Base-by-base conservation (phyloP, 768 basidiomycete species). In the Boletus vermiculosoides region DNA sequence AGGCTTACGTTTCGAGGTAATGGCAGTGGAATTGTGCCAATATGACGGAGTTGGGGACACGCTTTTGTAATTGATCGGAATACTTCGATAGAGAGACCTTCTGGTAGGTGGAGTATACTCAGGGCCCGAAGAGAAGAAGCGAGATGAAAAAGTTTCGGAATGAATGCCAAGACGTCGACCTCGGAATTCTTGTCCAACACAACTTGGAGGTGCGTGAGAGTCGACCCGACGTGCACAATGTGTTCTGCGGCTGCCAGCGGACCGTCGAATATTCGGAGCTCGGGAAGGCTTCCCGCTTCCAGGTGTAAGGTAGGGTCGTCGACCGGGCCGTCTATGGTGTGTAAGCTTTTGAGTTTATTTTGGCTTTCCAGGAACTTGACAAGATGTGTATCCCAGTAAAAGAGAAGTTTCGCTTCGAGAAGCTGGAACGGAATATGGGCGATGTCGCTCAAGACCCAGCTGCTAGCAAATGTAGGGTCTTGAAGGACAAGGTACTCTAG, bases 311-410 rank as follows among this genome's bases (percentile, higher is more conserved):
- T 20, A 34, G 67, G 34, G 53, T 71, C 66, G 36, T 50, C 48
- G 56, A 46, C 60, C 34, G 70, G 62, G 23, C 67, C 71, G 44
- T 69, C 64, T 10, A 59, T 36, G 42, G 66, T 66, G 45, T 77
- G 74, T 44, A 85, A 69, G 11, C 55, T 60, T 50, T 66, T 73
- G 37, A 86, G 71, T 31, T 74, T 70, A 13, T 64, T 66, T 64
- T 85, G 83, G 49, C 65, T 67, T 53, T 78, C 71, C 30, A 86
- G 70, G 67, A 86, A 87, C 16, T 71, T 69, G 52, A 78, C 75
- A 10, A 80, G 52, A 46, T 77, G 65, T 0, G 57, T 44, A 60
- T 83, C 81, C 82, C 83, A 86, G 7, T 69, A 60, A 48, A 84
- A 74, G 45, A 74, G 72, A n/a, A 85, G 64, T 25, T 72, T 76